Evolutionary conservation across 176 grass and related monocot species (phyloP).

Genomic region (Aegilops umbellulata): DNA sequence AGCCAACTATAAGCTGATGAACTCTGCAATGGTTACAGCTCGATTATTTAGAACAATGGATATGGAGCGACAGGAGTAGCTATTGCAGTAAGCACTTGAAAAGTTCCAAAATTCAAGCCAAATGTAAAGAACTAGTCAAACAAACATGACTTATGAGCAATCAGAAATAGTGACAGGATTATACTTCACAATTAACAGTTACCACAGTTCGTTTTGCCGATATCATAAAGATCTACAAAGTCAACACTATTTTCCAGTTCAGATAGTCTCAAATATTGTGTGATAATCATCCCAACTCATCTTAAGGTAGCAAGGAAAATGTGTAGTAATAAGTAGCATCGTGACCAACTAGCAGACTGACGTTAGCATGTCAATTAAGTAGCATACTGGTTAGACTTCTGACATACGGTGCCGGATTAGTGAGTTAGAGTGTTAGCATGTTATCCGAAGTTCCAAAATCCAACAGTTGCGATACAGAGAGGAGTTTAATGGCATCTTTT

Average conservation of each 20-base stretch:
- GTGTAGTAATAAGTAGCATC: constrained; percentile 13
- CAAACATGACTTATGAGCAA: neutral
- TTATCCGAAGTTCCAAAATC: constrained; percentile 46
- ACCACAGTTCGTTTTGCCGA: neutral
- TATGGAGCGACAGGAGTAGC: constrained; percentile 4
- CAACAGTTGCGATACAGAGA: constrained; percentile 26
- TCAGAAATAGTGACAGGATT: neutral
- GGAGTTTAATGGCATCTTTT: constrained; percentile 39
- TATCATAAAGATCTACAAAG: neutral
- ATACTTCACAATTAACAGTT: neutral
- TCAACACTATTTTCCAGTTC: neutral
- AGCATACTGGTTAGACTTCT: constrained; percentile 21
- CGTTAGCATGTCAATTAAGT: constrained; percentile 44
- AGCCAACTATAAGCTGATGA: constrained; percentile 91
- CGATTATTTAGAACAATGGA: constrained; percentile 9
- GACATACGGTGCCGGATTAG: constrained; percentile 18
- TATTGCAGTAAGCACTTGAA: neutral
- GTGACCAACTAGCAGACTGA: constrained; percentile 37
- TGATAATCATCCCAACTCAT: constrained; percentile 20
- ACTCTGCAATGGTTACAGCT: constrained; percentile 56
- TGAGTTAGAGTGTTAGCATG: constrained; percentile 39
- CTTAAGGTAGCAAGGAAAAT: constrained; percentile 11
- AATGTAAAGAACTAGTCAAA: neutral
- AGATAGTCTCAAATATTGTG: constrained; percentile 17
- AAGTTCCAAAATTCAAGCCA: neutral